Percentiles rank a stretch among this genome's conserved stretches.
Conservation (phyloP, 305 asterid genomes). For the Fraxinus greggii region DNA sequence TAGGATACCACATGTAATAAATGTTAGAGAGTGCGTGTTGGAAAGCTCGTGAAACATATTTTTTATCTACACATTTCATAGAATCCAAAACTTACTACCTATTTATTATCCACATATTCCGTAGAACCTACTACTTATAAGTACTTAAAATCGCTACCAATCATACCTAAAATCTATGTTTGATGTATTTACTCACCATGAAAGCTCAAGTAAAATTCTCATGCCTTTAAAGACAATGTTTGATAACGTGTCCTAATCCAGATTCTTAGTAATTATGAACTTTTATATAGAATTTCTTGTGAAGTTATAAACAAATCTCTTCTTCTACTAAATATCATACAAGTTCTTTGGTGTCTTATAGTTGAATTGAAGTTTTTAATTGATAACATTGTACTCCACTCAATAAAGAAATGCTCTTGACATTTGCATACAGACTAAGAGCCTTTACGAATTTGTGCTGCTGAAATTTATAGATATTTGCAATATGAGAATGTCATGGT, state of each 20-base stretch:
- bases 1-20: neutral
- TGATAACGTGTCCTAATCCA: neutral
- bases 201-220: neutral
- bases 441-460: neutral
- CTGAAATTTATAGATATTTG: neutral
- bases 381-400: neutral
- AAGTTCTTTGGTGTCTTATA: neutral
- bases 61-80: neutral
- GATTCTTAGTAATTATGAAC: neutral
- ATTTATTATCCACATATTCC: neutral
- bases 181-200: neutral
- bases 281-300: neutral
- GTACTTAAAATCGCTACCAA: neutral
- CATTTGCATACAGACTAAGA: neutral
- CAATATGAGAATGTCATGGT: neutral
- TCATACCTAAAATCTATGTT: neutral
- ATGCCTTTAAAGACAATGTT: neutral
- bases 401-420: neutral
- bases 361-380: neutral
- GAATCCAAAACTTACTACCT: neutral
- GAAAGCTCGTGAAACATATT: neutral
- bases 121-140: neutral
- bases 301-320: neutral
- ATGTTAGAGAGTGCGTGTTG: neutral
- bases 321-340: neutral